Percentiles rank a stretch among this genome's conserved stretches.
Conservation (phyloP, 768 basidiomycete genomes). For the Naganishia vaughanmartiniae region DNA sequence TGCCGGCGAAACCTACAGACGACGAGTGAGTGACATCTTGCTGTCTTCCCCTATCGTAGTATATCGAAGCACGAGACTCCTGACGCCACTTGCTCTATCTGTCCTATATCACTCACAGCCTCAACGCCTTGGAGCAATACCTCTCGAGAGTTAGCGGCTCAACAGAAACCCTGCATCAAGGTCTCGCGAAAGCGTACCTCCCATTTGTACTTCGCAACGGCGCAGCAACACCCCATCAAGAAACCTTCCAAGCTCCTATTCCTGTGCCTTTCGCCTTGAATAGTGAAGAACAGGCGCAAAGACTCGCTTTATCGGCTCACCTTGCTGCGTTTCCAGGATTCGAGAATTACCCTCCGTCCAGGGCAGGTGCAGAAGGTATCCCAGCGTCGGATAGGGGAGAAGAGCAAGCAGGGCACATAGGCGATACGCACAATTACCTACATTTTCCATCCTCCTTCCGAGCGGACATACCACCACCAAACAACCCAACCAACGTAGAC, state of each 20-base stretch:
- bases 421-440: background rate
- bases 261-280: background rate
- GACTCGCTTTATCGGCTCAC: background rate
- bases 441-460: background rate
- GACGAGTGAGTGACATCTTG: constrained; percentile 20
- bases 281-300: background rate
- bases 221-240: background rate
- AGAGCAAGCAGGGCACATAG: background rate
- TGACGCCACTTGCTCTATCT: background rate
- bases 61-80: background rate
- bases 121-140: constrained; percentile 18
- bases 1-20: constrained; percentile 21
- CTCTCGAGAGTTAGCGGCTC: constrained; percentile 15
- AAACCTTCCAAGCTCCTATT: background rate
- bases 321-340: background rate
- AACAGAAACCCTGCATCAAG: constrained; percentile 18
- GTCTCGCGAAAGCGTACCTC: constrained; percentile 12
- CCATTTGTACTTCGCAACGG: background rate
- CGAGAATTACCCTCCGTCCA: background rate
- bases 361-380: background rate
- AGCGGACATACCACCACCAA: background rate
- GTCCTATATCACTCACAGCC: background rate
- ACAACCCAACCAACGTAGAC: background rate
- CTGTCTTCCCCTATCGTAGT: background rate
- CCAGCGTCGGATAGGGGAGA: background rate